Base-by-base conservation (phyloP, 2,329 filamentous ascomycete genomes). In the Paraphaeosphaeria minitans region DNA sequence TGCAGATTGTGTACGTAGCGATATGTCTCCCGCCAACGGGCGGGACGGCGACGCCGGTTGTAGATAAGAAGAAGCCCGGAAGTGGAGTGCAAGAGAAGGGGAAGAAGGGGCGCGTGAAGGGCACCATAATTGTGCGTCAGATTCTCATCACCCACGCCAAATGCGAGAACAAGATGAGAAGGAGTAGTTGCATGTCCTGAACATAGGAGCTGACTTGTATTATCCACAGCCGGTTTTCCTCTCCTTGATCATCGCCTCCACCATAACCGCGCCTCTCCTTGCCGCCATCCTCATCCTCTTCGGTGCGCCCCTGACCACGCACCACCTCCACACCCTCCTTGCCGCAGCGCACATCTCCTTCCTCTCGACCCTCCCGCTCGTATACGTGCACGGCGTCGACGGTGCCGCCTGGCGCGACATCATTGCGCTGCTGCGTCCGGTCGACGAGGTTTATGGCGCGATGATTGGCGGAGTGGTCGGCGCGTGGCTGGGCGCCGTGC, bases 401-500 rank as follows among this genome's bases (percentile, higher is more conserved):
- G 81, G 81, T 1, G 73, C 80, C 19, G 86, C 87, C 21, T 96
- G 96, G 90, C 81, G 82, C 41, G 85, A 88, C 65, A 81, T 90
- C 8, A 84, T 93, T 43, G 85, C 88, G 22, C 85, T 91, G 19
- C 82, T 87, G 50, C 80, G 88, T 19, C 92, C 93, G 0, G 80
- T 95, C 22, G 95, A 98, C 76, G 90, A 93, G 73, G 87, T 91
- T 0, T 95, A 92, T 78, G 94, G 93, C 2, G 92, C 87, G 1
- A 83, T 92, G 10, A 77, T 93, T n/a, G 95, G 95, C 5, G 88
- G 87, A 0, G 80, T 89, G 27, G 69, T 94, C 1, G 95, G 95
- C 6, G 92, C 92, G 42, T 98, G 95, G 95, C 80, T 97, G 43
- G 95, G 95, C 3, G 95, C 95, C 8, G 87, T 98, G 54, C 95